A percentile compares a stretch with the other conserved stretches of the same genome.
Conservation (phyloP, 495 filamentous ascomycete genomes). For the Penicillium paxilli region DNA sequence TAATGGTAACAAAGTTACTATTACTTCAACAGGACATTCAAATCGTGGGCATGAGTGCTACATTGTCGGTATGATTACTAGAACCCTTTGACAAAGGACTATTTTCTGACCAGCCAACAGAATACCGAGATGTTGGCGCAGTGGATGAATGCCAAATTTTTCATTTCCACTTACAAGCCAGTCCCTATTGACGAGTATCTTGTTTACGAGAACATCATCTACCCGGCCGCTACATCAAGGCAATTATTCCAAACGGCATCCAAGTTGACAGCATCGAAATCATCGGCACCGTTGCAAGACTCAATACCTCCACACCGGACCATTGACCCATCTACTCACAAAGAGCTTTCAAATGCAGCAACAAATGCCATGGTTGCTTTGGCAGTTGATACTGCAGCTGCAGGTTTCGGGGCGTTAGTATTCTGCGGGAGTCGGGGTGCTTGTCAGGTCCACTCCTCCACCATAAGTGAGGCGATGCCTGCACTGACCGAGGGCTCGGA, state of each 20-base stretch:
- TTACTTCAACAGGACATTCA: constrained; percentile 69
- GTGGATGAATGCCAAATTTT: constrained; percentile 73
- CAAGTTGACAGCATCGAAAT: constrained; percentile 45
- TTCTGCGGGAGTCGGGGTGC: constrained; percentile 72
- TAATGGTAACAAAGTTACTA: constrained; percentile 77
- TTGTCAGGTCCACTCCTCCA: constrained; percentile 62
- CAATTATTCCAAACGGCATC: constrained; percentile 62
- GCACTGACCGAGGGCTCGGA: constrained; percentile 39
- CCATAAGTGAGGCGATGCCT: constrained; percentile 65
- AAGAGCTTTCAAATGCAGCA: constrained; percentile 62
- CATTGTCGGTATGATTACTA: constrained; percentile 58
- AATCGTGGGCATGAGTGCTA: constrained; percentile 83
- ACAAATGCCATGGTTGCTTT: constrained; percentile 71
- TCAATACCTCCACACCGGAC: constrained; percentile 45
- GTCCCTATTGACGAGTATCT: constrained; percentile 75
- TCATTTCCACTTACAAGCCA: constrained; percentile 72
- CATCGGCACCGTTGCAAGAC: constrained; percentile 13
- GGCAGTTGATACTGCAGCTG: constrained; percentile 62
- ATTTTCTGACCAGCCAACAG: constrained; percentile 41
- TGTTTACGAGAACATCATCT: constrained; percentile 73
- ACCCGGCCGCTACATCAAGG: constrained; percentile 60
- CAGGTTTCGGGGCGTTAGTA: constrained; percentile 71
- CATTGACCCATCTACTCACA: constrained; percentile 55
- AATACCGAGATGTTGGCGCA: constrained; percentile 67
- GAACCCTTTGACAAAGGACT: too few species aligned